phyloP scores from a whole-genome alignment of 805 yeast genomes.

The Metschnikowia reukaufii region DNA sequence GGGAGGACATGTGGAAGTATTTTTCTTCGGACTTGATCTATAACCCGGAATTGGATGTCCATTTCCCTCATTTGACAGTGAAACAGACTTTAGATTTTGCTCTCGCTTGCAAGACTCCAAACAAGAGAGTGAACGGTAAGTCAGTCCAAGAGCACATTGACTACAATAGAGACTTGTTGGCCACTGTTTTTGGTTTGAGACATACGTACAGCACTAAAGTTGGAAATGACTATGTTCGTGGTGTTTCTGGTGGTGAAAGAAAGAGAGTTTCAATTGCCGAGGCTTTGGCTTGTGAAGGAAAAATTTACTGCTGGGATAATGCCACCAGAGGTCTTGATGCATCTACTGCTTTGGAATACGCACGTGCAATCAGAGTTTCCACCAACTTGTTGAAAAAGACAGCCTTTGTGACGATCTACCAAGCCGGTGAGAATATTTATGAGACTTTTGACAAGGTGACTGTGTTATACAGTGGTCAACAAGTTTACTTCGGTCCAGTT shows the following conservation, averaged over 20 bases:
- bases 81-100: slow-evolving; percentile 73
- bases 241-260: slow-evolving; percentile 46
- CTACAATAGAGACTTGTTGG: slow-evolving; percentile 27
- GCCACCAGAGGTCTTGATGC: slow-evolving; percentile 37
- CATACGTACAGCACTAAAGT: slow-evolving; percentile 33
- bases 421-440: slow-evolving; percentile 32
- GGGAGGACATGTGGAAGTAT: slow-evolving; percentile 55
- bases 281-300: slow-evolving; percentile 22
- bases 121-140: slow-evolving; percentile 46
- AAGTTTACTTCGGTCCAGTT: slow-evolving; percentile 65
- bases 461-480: slow-evolving; percentile 37
- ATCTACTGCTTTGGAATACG: slow-evolving; percentile 33
- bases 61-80: slow-evolving; percentile 75
- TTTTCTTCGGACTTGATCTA: slow-evolving; percentile 59
- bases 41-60: slow-evolving; percentile 65
- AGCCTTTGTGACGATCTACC: slow-evolving; percentile 24
- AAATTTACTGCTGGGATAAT: slow-evolving; percentile 33
- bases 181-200: slow-evolving; percentile 32
- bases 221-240: slow-evolving; percentile 40
- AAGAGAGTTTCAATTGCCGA: slow-evolving; percentile 31
- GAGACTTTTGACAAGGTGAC: slow-evolving; percentile 34
- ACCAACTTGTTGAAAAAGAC: slow-evolving; percentile 22
- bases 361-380: slow-evolving; percentile 29
- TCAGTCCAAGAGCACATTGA: slow-evolving; percentile 48
- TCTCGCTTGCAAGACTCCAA: slow-evolving; percentile 66